Evolutionary conservation across 2,329 filamentous ascomycete species (phyloP).

Genomic region (Sporothrix globosa): DNA sequence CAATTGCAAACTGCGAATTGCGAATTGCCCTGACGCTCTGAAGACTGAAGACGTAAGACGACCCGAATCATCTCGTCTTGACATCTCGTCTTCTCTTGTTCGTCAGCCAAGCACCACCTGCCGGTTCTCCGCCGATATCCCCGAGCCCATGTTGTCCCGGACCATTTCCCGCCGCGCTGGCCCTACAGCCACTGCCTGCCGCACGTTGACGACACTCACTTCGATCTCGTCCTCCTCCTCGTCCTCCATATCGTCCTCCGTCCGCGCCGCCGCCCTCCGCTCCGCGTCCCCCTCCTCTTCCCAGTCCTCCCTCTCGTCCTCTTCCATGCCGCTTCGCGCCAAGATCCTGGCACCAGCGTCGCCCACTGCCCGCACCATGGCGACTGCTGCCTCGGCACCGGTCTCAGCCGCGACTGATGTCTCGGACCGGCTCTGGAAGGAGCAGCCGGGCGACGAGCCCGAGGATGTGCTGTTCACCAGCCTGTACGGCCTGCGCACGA

Average conservation of each 20-base stretch:
- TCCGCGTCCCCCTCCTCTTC: neutral
- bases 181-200: conserved; percentile 49
- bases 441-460: conserved; percentile 69
- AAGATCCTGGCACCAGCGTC: conserved; percentile 66
- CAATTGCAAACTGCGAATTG: neutral
- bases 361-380: conserved; percentile 51
- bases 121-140: neutral
- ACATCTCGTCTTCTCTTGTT: neutral
- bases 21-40: conserved; percentile 1
- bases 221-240: conserved; percentile 38
- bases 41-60: neutral
- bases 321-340: conserved; percentile 76
- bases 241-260: neutral
- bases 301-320: conserved; percentile 16
- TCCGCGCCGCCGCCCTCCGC: conserved; percentile 15
- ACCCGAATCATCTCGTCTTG: too few species aligned
- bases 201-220: conserved; percentile 4
- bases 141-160: conserved; percentile 58
- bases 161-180: conserved; percentile 58
- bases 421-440: conserved; percentile 48
- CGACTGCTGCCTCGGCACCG: conserved; percentile 38
- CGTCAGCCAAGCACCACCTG: neutral
- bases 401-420: conserved; percentile 9
- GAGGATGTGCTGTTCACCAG: conserved; percentile 93
- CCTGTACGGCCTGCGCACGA: conserved; percentile 83